Evolutionary conservation across 2,329 filamentous ascomycete genomes (phyloP).

Genomic region (Aureobasidium mangrovei): DNA sequence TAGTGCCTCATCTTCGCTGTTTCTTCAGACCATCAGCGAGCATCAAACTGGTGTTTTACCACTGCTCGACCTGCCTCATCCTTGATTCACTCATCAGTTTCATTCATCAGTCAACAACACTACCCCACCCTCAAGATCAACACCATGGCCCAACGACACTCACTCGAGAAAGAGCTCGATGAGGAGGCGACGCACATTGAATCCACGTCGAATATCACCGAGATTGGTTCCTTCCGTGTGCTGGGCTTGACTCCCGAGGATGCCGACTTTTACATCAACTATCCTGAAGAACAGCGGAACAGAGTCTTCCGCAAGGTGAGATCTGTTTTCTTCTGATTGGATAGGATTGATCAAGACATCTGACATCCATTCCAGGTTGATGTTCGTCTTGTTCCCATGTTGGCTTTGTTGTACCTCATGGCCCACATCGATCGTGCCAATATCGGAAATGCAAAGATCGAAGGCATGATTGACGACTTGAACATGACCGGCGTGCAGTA

Average conservation of each 20-base stretch:
- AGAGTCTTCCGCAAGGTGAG: slow-evolving; percentile 15
- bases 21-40: too few species aligned
- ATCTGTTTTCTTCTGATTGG: not conserved
- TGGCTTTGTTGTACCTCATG: slow-evolving; percentile 64
- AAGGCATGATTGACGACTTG: slow-evolving; percentile 49
- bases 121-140: too few species aligned
- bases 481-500: slow-evolving; percentile 57
- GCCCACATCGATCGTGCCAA: slow-evolving; percentile 66
- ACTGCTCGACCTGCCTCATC: too few species aligned
- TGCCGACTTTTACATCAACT: slow-evolving; percentile 19
- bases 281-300: slow-evolving; percentile 16
- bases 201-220: not conserved
- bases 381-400: slow-evolving; percentile 53
- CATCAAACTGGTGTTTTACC: too few species aligned
- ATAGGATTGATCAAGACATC: not conserved
- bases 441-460: slow-evolving; percentile 62
- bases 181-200: not conserved
- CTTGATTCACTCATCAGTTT: too few species aligned
- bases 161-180: not conserved
- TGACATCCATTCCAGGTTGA: slow-evolving; percentile 42
- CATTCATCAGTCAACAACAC: too few species aligned
- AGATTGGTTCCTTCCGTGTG: not conserved
- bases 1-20: too few species aligned
- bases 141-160: not conserved
- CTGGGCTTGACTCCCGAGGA: slow-evolving; percentile 20